Base-by-base conservation (phyloP, 208 protist species). In the Novymonas esmeraldas region DNA sequence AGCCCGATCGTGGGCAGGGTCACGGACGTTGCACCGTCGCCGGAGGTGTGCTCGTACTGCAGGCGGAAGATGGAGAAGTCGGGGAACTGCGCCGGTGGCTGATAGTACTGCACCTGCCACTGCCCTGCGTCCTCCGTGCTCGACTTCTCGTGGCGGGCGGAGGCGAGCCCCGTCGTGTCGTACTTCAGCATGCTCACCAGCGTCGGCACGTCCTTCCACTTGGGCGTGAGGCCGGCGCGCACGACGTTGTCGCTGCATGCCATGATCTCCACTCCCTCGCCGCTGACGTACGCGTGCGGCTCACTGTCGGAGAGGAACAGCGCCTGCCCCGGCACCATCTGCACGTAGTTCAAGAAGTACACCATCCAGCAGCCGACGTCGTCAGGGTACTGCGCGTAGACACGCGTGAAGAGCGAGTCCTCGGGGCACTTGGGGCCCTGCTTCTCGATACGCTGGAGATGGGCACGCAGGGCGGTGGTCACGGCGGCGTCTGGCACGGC, bases 351-450 rank as follows among this genome's bases (percentile, higher is more conserved):
- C 22, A 99, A 87, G 34, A 99, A 81, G 69, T 98, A 99, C 33
- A 98, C 85, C 87, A 97, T 97, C 81, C 99, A 99, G 64, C 98
- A 94, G 29, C 98, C 98, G 34, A 99, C 89, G 70, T 99, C 98
- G 46, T 92, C 85, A 16, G 97, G 97, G 87, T 98, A 99, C 67
- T 99, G 87, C 42, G 46, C 59, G 63, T 93, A 83, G 18, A 99
- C 65, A 39, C 87, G 84, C 0, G 87, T 54, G 41, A 98, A 96
- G 3, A 96, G 44, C 46, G 65, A 55, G 73, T 96, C 92, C 70
- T 96, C 89, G 20, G 44, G 49, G 70, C 62, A 86, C 59, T 70
- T 62, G 29, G 75, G 52, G 16, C 66, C 60, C 36, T 52, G 5
- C 45, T 71, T 60, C 68, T 78, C 67, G 10, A 93, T 52, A 14